These are phyloP conservation scores for Metschnikowia cubensis DNA, from an alignment of 805 yeast genomes.

Conservation along the genomic window DNA sequence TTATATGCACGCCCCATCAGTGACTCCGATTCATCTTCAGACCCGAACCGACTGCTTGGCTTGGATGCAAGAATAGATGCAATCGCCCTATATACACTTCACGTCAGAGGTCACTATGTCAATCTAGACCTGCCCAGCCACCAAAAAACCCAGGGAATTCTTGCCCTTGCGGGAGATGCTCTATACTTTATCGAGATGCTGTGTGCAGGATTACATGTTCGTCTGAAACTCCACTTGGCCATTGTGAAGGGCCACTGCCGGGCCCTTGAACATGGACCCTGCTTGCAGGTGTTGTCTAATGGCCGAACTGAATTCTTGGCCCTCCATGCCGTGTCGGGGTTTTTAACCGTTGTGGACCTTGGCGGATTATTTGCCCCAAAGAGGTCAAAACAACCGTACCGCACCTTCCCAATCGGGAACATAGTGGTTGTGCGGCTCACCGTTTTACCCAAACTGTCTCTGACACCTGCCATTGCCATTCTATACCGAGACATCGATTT, in stretches of 20 bases:
- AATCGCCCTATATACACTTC: background rate
- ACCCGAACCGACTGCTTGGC: background rate
- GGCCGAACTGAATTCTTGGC: background rate
- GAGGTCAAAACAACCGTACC: background rate
- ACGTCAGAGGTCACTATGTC: too few relatives aligned
- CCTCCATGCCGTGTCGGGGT: conserved; percentile 7
- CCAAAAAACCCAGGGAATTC: background rate
- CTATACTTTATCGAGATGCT: background rate
- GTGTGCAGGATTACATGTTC: background rate
- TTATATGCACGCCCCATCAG: background rate
- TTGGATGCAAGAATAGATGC: background rate
- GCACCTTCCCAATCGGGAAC: conserved; percentile 13
- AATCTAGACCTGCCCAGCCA: background rate
- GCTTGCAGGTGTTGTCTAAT: background rate
- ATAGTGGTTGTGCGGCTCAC: conserved; percentile 13
- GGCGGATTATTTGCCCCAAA: background rate
- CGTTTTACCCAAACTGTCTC: background rate
- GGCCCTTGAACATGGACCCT: background rate
- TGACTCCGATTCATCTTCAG: background rate
- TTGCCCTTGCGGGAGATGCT: background rate
- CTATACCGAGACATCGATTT: conserved; percentile 34
- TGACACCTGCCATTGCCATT: conserved; percentile 21
- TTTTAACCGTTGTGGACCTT: conserved; percentile 9
- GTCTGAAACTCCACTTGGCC: background rate
- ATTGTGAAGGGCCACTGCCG: background rate